Percentiles rank a stretch among this genome's conserved stretches.
Conservation (phyloP, 345 rosid genomes). For the Gossypium raimondii region DNA sequence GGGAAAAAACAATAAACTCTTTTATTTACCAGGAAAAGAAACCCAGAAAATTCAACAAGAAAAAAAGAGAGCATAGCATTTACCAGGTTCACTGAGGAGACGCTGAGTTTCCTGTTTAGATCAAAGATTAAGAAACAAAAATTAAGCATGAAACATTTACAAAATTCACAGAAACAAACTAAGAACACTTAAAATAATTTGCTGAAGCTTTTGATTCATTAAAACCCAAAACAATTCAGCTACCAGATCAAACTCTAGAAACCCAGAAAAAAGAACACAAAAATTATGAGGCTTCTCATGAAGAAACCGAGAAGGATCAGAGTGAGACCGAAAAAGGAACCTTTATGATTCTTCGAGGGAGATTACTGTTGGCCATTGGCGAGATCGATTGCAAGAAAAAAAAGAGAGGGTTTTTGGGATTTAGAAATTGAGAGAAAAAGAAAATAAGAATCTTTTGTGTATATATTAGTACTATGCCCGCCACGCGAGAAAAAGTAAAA, state of each 20-base stretch:
- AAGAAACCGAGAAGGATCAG: conserved; percentile 18
- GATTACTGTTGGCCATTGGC: conserved; percentile 21
- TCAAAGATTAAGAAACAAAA: background rate
- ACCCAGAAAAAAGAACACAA: background rate
- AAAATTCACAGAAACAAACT: background rate
- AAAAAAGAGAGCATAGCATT: background rate
- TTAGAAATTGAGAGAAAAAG: too few relatives aligned
- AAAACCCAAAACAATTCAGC: background rate
- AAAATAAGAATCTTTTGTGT: too few relatives aligned
- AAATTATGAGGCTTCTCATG: background rate
- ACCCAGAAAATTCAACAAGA: background rate
- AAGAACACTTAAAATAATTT: background rate
- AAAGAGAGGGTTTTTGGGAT: too few relatives aligned
- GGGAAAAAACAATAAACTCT: background rate
- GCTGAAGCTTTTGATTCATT: background rate
- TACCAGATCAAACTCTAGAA: background rate
- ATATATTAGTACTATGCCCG: too few relatives aligned
- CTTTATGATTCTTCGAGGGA: conserved; percentile 24
- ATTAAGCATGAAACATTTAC: background rate
- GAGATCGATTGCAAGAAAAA: conserved; percentile 14
- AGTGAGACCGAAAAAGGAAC: conserved; percentile 34
- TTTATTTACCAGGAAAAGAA: conserved; percentile 9
- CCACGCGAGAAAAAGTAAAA: too few relatives aligned
- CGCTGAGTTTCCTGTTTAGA: conserved; percentile 85
- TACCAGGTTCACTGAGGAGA: conserved; percentile 97